Evolutionary conservation across 805 yeast genomes (phyloP), one percentile per base, ranked within the genome.

Genomic region (Starmerella bombi): DNA sequence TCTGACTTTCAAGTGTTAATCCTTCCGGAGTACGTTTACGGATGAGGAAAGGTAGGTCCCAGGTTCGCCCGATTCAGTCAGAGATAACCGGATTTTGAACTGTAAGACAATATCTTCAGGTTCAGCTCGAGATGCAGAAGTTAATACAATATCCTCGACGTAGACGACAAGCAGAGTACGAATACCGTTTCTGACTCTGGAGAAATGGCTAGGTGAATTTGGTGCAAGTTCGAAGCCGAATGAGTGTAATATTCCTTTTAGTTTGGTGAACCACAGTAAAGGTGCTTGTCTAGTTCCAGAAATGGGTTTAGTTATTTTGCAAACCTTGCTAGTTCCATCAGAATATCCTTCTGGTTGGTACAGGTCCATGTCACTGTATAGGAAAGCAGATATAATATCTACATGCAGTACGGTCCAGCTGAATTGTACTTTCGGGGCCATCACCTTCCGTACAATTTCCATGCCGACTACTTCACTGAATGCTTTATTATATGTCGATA

Each of bases 121-220:
- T 12, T 19, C 19, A 6, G 7, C 9, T 7, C 8, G 16, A 9
- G 7, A 7, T 5, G 27, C 12, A 14, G 18, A 12, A 6, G 16
- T 7, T 5, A 34, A 7, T 8, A 34, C 29, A 17, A 34, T 34
- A 15, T 34, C 37, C 17, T 34, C 37, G 29, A 34, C 39, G 18
- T 36, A 28, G 12, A 36, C 34, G 18, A 27, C 23, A 4, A 36
- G 21, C 7, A 9, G 7, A 7, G 32, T 29, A 8, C 16, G 20
- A 27, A 28, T 28, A 21, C 34, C 17, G 27, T 8, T 27, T 36
- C 25, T 33, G 16, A 15, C 30, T 15, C 32, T n/a, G 33, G n/a
- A 28, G n/a, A 15, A 16, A 32, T 14, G 15, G 5, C 28, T 14
- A 19, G 10, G 6, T 6, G 28, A 7, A 15, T 21, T 9, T 7